Conservation (phyloP, 805 yeast genomes). For the Candida manassasensis region DNA sequence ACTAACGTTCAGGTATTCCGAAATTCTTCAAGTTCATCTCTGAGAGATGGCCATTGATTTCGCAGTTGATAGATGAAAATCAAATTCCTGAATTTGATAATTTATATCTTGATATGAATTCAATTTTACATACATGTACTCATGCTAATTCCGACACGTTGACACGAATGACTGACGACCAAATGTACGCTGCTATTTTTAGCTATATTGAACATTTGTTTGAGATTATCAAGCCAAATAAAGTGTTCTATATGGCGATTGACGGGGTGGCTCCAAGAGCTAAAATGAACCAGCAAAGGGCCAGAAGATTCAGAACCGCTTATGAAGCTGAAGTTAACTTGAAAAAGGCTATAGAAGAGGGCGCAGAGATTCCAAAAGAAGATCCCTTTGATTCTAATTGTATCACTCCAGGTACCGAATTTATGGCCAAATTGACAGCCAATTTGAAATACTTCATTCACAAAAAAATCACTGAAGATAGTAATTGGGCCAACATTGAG, state of each 20-base stretch:
- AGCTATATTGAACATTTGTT: constrained; percentile 92
- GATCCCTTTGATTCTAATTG: constrained; percentile 88
- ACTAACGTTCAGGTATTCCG: constrained; percentile 67
- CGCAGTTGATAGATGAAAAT: constrained; percentile 69
- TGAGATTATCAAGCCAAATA: constrained; percentile 78
- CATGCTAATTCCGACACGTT: constrained; percentile 72
- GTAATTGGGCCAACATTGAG: constrained; percentile 77
- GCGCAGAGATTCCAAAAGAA: constrained; percentile 72
- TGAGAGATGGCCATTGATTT: constrained; percentile 97
- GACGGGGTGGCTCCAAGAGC: constrained; percentile 99
- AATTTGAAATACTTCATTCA: constrained; percentile 84
- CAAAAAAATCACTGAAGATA: constrained; percentile 79
- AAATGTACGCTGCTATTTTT: constrained; percentile 88
- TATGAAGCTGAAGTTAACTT: constrained; percentile 81
- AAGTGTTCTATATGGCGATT: constrained; percentile 90
- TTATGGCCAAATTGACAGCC: constrained; percentile 82
- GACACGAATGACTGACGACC: constrained; percentile 74
- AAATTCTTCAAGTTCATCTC: constrained; percentile 95
- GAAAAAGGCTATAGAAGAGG: constrained; percentile 67
- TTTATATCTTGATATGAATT: constrained; percentile 94
- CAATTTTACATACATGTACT: constrained; percentile 90
- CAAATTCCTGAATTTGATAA: constrained; percentile 94
- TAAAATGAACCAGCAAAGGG: constrained; percentile 95
- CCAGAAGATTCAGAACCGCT: constrained; percentile 92
- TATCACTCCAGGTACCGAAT: constrained; percentile 95